These are phyloP conservation scores for Onygena corvina DNA, from an alignment of 2,329 filamentous ascomycete species.

Conservation along the genomic window DNA sequence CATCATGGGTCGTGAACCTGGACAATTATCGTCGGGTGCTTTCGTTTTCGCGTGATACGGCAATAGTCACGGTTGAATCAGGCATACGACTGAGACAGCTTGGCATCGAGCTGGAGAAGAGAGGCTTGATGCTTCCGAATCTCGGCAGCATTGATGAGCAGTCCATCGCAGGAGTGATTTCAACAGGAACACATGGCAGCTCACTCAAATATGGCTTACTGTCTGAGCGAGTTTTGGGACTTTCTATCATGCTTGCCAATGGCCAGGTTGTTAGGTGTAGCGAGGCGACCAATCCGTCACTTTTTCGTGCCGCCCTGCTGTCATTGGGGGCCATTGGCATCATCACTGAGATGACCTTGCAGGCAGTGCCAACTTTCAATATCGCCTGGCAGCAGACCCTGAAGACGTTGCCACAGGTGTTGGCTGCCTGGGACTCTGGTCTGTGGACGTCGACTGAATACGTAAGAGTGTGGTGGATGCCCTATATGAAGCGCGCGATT, in stretches of 20 bases:
- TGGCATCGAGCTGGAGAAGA: conserved; percentile 57
- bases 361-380: conserved; percentile 68
- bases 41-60: conserved; percentile 52
- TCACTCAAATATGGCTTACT: conserved; percentile 73
- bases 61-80: conserved; percentile 66
- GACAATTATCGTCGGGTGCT: conserved; percentile 68
- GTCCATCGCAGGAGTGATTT: conserved; percentile 81
- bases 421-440: conserved; percentile 57
- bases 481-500: conserved; percentile 76
- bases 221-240: conserved; percentile 59
- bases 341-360: conserved; percentile 76
- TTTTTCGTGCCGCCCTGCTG: conserved; percentile 79
- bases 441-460: conserved; percentile 82
- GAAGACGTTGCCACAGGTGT: conserved; percentile 54
- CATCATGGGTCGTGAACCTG: conserved; percentile 87
- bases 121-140: conserved; percentile 77
- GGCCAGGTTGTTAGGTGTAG: conserved; percentile 63
- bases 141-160: conserved; percentile 92
- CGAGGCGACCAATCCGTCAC: conserved; percentile 52
- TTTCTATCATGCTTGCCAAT: conserved; percentile 73
- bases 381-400: conserved; percentile 77
- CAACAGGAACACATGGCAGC: conserved; percentile 87
- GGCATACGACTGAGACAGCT: conserved; percentile 72
- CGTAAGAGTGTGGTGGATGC: conserved; percentile 94
- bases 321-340: conserved; percentile 85